These are phyloP conservation scores for Leccinum rimulosum DNA, from an alignment of 768 basidiomycete genomes.

Conservation along the genomic window DNA sequence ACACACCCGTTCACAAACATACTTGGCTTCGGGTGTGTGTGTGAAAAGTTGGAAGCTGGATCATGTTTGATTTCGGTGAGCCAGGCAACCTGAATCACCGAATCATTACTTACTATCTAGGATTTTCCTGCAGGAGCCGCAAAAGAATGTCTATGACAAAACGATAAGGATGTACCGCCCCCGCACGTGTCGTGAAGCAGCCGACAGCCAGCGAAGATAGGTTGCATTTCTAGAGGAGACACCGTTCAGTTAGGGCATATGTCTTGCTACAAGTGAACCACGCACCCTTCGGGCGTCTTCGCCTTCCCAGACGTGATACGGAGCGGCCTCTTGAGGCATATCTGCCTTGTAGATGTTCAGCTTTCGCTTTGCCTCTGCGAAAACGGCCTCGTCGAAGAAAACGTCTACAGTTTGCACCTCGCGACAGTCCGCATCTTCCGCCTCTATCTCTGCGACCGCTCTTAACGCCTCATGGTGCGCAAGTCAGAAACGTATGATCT, in stretches of 20 bases:
- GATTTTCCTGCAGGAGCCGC: conserved; percentile 49
- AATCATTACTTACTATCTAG: conserved; percentile 32
- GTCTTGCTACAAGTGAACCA: neutral
- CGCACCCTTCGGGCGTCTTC: conserved; percentile 36
- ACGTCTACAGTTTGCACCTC: conserved; percentile 35
- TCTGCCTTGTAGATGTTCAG: conserved; percentile 47
- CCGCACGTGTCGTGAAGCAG: conserved; percentile 52
- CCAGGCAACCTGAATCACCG: conserved; percentile 3
- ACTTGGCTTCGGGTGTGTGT: conserved; percentile 40
- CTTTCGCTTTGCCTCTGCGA: conserved; percentile 40
- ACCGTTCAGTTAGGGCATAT: neutral
- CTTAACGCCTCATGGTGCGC: conserved; percentile 35
- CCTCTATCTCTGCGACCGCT: conserved; percentile 31
- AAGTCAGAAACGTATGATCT: conserved; percentile 40
- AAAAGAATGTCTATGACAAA: conserved; percentile 58
- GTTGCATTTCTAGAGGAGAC: conserved; percentile 43
- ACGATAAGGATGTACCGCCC: conserved; percentile 69
- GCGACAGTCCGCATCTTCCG: conserved; percentile 27
- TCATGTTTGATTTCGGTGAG: conserved; percentile 1
- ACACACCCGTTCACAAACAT: conserved; percentile 36
- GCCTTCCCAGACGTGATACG: conserved; percentile 29
- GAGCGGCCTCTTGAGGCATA: conserved; percentile 46
- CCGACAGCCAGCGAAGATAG: conserved; percentile 47
- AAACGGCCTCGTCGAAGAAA: conserved; percentile 32
- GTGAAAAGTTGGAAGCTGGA: conserved; percentile 42